These are phyloP conservation scores for Collybia sordida DNA, from an alignment of 768 basidiomycete genomes.

Conservation along the genomic window DNA sequence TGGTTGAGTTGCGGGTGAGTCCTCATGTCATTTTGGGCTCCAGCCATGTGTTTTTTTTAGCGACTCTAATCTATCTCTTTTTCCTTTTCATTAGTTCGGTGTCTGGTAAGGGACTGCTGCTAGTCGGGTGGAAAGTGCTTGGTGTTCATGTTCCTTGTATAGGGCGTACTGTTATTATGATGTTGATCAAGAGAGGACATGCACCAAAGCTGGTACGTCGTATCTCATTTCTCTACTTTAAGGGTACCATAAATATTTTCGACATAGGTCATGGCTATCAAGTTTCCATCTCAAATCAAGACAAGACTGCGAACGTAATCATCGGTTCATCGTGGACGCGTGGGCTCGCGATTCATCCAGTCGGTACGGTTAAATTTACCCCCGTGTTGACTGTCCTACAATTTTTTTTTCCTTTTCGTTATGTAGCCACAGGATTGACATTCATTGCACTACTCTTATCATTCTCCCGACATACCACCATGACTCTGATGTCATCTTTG, in stretches of 20 bases:
- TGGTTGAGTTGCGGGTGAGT: slow-evolving; percentile 58
- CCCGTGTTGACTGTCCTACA: background rate
- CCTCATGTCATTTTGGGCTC: background rate
- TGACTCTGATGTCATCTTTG: slow-evolving; percentile 63
- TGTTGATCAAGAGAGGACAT: slow-evolving; percentile 42
- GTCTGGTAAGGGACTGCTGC: slow-evolving; percentile 50
- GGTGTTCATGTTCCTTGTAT: background rate
- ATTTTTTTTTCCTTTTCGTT: background rate
- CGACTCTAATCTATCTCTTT: slow-evolving; percentile 3
- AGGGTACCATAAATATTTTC: background rate
- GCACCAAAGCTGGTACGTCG: slow-evolving; percentile 45
- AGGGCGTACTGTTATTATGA: slow-evolving; percentile 67
- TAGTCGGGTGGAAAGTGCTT: background rate
- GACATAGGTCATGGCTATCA: slow-evolving; percentile 56
- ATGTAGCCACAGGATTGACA: slow-evolving; percentile 49
- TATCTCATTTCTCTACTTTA: background rate
- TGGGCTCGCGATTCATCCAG: slow-evolving; percentile 73
- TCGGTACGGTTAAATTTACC: slow-evolving; percentile 47
- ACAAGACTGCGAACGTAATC: slow-evolving; percentile 33
- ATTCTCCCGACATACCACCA: slow-evolving; percentile 54
- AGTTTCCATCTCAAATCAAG: slow-evolving; percentile 37
- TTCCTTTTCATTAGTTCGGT: slow-evolving; percentile 50
- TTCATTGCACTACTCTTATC: slow-evolving; percentile 65
- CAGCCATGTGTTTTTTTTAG: background rate
- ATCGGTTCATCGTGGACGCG: slow-evolving; percentile 67